Conservation (phyloP, 805 yeast genomes). For the Diddensiella transvaalensis region DNA sequence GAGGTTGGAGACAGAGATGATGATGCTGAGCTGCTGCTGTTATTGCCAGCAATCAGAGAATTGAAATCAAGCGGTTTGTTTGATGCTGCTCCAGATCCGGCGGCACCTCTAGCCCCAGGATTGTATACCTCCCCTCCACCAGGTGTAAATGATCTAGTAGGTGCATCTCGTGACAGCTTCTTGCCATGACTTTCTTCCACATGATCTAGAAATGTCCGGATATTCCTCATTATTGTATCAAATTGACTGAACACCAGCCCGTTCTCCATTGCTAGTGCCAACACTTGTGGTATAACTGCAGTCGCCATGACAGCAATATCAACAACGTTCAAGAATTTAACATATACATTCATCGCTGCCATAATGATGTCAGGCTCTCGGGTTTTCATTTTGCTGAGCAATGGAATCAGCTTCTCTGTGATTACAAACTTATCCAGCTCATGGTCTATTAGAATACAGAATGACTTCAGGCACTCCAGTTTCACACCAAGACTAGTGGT, state of each 20-base stretch:
- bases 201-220: conserved; percentile 40
- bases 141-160: not conserved
- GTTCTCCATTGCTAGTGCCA: conserved; percentile 47
- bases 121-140: not conserved
- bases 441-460: conserved; percentile 49
- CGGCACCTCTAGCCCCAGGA: not conserved
- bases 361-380: conserved; percentile 63
- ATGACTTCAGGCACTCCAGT: conserved; percentile 57
- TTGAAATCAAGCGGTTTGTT: conserved; percentile 15
- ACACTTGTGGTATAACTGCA: conserved; percentile 51
- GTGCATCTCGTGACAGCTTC: conserved; percentile 26
- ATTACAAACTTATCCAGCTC: conserved; percentile 65
- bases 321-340: conserved; percentile 35
- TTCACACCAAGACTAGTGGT: conserved; percentile 83
- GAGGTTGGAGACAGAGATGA: not conserved
- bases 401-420: conserved; percentile 75
- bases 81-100: not conserved
- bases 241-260: conserved; percentile 44
- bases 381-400: conserved; percentile 70
- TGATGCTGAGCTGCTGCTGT: conserved; percentile 6
- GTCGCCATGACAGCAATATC: conserved; percentile 50
- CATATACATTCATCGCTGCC: conserved; percentile 45
- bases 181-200: conserved; percentile 44
- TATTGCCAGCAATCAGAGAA: conserved; percentile 16
- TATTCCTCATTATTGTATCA: conserved; percentile 36